A percentile compares a stretch with the other conserved stretches of the same genome.
Conservation (phyloP, 2,329 filamentous ascomycete species). For the Fusarium ambrosium region DNA sequence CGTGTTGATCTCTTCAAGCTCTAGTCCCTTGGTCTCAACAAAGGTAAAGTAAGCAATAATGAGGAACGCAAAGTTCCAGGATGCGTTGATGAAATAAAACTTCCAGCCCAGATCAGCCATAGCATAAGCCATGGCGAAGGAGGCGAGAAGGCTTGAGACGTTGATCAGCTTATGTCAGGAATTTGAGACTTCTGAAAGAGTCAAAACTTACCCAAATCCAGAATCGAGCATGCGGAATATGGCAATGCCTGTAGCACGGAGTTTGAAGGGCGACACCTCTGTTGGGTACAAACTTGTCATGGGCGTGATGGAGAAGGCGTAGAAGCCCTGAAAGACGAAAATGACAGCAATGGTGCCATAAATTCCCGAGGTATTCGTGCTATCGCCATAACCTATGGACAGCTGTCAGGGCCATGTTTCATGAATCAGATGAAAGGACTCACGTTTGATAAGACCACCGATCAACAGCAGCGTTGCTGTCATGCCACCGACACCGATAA, state of each 20-base stretch:
- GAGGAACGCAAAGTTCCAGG: conserved; percentile 47
- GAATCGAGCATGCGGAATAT: conserved; percentile 48
- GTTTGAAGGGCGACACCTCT: conserved; percentile 50
- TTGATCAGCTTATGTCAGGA: neutral
- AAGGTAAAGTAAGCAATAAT: conserved; percentile 45
- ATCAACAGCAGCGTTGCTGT: conserved; percentile 40
- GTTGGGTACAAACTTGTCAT: conserved; percentile 52
- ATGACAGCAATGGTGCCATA: conserved; percentile 55
- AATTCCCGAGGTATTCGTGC: conserved; percentile 54
- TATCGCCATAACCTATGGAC: conserved; percentile 21
- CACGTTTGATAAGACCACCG: conserved; percentile 46
- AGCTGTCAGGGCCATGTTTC: neutral
- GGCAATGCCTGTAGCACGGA: conserved; percentile 50
- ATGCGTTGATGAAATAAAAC: conserved; percentile 49
- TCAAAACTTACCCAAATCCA: conserved; percentile 45
- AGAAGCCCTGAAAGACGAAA: conserved; percentile 53
- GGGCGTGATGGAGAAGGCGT: conserved; percentile 52
- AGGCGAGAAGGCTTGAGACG: conserved; percentile 40
- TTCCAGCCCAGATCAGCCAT: conserved; percentile 50
- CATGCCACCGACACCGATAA: conserved; percentile 46
- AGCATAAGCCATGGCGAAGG: conserved; percentile 48
- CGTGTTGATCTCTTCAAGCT: conserved; percentile 47
- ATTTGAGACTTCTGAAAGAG: neutral
- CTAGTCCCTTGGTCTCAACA: conserved; percentile 49
- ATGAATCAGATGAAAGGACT: neutral